These are phyloP conservation scores for Penicillium sp. DNA, from an alignment of 2,329 filamentous ascomycete species.

Conservation along the genomic window DNA sequence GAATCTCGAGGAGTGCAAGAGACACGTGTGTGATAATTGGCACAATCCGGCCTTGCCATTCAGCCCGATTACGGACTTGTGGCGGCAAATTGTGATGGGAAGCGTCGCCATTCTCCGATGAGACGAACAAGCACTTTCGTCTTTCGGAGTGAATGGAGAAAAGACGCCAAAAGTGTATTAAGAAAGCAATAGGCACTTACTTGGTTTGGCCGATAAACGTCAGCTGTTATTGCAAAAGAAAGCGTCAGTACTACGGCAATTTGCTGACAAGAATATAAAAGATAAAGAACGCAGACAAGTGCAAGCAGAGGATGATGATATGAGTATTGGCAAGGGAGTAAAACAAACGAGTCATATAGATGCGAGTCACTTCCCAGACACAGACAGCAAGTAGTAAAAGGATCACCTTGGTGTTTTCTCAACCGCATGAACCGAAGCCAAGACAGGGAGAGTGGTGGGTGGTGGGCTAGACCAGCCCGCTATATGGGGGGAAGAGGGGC, in stretches of 20 bases:
- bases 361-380: constrained; percentile 2
- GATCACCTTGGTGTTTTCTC: constrained; percentile 15
- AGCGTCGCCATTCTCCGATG: not conserved
- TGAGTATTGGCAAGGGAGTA: constrained; percentile 9
- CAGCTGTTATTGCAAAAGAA: constrained; percentile 32
- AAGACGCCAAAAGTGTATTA: constrained; percentile 7
- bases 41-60: not conserved
- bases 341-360: constrained; percentile 2
- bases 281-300: not conserved
- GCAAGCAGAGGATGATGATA: not conserved
- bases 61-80: not conserved
- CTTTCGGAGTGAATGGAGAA: not conserved
- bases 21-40: not conserved
- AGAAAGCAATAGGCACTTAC: constrained; percentile 32
- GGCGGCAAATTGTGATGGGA: not conserved
- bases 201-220: constrained; percentile 46
- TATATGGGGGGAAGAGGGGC: constrained; percentile 1
- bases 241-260: constrained; percentile 17
- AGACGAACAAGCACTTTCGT: not conserved
- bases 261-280: not conserved
- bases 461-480: constrained; percentile 16
- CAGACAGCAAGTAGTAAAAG: not conserved
- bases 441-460: constrained; percentile 24
- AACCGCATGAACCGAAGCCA: constrained; percentile 15
- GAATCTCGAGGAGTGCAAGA: not conserved